Conservation (phyloP, 1,284 basidiomycete species). For the Sanghuangporus baumii region DNA sequence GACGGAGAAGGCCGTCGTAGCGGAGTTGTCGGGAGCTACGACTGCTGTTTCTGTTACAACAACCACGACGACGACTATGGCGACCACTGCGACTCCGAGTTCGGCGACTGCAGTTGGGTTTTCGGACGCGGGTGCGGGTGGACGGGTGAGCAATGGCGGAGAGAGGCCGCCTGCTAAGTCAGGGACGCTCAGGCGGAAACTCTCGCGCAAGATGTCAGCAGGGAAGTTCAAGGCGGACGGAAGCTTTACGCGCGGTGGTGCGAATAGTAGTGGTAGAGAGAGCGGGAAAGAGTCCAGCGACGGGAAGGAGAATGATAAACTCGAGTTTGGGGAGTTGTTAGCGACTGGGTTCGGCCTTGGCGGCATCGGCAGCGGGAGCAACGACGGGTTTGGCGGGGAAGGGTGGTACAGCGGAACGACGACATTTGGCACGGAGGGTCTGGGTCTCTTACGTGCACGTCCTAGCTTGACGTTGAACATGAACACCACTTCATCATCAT, state of each 20-base stretch:
- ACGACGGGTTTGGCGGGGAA: too few relatives aligned
- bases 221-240: constrained; percentile 36
- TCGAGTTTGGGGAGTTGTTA: not conserved
- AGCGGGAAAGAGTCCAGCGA: constrained; percentile 12
- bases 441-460: constrained; percentile 23
- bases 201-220: constrained; percentile 44
- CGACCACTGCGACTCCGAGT: not conserved
- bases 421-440: not conserved
- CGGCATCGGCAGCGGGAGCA: not conserved
- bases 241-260: constrained; percentile 19
- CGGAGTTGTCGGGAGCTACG: constrained; percentile 2
- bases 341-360: constrained; percentile 4
- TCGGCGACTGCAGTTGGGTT: not conserved
- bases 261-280: constrained; percentile 9
- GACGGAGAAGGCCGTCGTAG: constrained; percentile 11
- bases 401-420: too few relatives aligned
- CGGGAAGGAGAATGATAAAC: constrained; percentile 15
- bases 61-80: not conserved
- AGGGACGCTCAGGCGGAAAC: constrained; percentile 23
- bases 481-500: not conserved
- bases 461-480: constrained; percentile 26
- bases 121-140: not conserved
- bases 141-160: not conserved
- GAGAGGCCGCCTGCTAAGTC: constrained; percentile 1
- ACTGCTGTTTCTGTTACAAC: not conserved